These are phyloP conservation scores for Cladobotryum protrusum DNA, from an alignment of 2,329 filamentous ascomycete species.

Conservation along the genomic window DNA sequence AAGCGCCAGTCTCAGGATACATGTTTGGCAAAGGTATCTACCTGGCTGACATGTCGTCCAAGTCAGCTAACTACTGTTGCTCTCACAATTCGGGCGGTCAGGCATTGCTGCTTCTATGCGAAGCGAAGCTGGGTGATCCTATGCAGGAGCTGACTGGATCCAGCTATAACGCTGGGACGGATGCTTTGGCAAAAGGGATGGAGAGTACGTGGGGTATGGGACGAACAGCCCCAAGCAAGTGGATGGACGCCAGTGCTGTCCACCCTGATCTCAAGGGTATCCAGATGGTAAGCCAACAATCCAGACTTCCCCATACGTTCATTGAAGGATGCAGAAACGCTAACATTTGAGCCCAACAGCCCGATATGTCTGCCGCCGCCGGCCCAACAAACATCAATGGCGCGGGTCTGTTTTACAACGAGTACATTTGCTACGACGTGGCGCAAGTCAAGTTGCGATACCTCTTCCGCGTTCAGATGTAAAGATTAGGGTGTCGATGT, in stretches of 20 bases:
- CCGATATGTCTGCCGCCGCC: constrained; percentile 41
- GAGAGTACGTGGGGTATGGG: constrained; percentile 69
- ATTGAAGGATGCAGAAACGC: background rate
- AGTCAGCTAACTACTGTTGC: constrained; percentile 73
- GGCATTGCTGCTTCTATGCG: constrained; percentile 73
- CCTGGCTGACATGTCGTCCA: constrained; percentile 76
- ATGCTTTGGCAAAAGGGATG: constrained; percentile 53
- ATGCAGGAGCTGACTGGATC: constrained; percentile 56
- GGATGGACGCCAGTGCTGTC: constrained; percentile 69
- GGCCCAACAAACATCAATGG: constrained; percentile 39
- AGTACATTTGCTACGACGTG: constrained; percentile 67
- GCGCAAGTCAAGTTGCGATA: constrained; percentile 66
- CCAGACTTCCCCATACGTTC: background rate
- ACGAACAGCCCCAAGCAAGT: constrained; percentile 53
- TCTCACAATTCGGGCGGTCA: constrained; percentile 56
- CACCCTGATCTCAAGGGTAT: constrained; percentile 60
- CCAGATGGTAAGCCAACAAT: constrained; percentile 53
- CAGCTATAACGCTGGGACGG: constrained; percentile 57
- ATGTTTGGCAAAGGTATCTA: constrained; percentile 93
- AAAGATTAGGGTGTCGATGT: background rate
- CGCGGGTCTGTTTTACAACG: constrained; percentile 58
- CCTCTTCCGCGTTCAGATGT: constrained; percentile 52
- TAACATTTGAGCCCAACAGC: constrained; percentile 29
- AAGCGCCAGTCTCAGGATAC: constrained; percentile 73
- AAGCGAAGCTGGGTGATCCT: constrained; percentile 68